Evolutionary conservation across 768 basidiomycete genomes (phyloP).

Genomic region (Rhizopogon vesiculosus): DNA sequence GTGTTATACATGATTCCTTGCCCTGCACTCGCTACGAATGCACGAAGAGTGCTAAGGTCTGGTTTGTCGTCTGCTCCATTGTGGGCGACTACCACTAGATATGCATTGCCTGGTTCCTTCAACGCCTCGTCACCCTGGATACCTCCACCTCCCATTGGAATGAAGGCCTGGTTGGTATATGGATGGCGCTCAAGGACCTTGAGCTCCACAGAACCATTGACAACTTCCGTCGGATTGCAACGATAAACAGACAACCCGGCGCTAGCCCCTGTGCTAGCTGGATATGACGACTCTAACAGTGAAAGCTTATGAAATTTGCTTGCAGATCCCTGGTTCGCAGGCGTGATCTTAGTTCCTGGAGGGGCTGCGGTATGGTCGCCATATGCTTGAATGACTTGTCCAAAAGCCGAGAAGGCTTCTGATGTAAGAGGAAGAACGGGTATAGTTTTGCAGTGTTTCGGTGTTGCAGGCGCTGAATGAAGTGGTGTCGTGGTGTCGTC

Average conservation of each 20-base stretch:
- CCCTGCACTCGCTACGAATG: constrained; percentile 73
- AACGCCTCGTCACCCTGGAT: constrained; percentile 39
- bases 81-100: constrained; percentile 84
- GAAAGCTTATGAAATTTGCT: constrained; percentile 91
- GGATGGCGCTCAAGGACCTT: constrained; percentile 85
- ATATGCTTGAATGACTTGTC: constrained; percentile 89
- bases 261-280: constrained; percentile 48
- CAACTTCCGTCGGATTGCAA: constrained; percentile 50
- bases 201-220: constrained; percentile 51
- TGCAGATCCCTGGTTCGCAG: constrained; percentile 88
- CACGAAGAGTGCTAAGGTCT: constrained; percentile 66
- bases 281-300: constrained; percentile 64
- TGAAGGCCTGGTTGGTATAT: constrained; percentile 87
- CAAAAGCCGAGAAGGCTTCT: constrained; percentile 85
- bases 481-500: constrained; percentile 2
- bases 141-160: constrained; percentile 78
- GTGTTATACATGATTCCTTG: constrained; percentile 87
- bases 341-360: constrained; percentile 64
- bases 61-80: constrained; percentile 77
- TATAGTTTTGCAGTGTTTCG: constrained; percentile 22
- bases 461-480: neutral
- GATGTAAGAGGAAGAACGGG: constrained; percentile 71
- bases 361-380: constrained; percentile 62
- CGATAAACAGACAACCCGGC: constrained; percentile 81
- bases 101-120: constrained; percentile 45